Conservation (phyloP, 2,329 filamentous ascomycete species). For the Alternaria sp. region DNA sequence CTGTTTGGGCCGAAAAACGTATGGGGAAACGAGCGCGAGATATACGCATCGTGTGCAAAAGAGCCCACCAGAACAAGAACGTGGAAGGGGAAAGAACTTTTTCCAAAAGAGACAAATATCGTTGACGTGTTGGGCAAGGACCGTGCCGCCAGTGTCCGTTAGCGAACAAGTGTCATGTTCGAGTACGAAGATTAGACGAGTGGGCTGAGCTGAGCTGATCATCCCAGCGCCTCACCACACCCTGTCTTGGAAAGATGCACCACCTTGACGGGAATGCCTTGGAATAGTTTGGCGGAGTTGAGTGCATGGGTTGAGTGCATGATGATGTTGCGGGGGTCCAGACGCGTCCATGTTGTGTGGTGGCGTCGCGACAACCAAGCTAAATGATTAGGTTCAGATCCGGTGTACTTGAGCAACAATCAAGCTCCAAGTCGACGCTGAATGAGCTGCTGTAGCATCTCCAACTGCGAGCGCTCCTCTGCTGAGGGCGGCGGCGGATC, state of each 20-base stretch:
- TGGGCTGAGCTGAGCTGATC: conserved; percentile 16
- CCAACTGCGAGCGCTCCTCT: conserved; percentile 42
- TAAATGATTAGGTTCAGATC: conserved; percentile 28
- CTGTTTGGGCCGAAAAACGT: conserved; percentile 8
- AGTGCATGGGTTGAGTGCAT: conserved; percentile 20
- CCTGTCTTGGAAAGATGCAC: conserved; percentile 12
- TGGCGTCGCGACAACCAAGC: conserved; percentile 32
- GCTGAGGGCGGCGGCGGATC: conserved; percentile 36
- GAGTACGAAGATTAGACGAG: conserved; percentile 16
- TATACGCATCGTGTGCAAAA: conserved; percentile 18
- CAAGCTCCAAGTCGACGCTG: conserved; percentile 41
- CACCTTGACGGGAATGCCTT: conserved; percentile 8
- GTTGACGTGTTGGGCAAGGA: conserved; percentile 19
- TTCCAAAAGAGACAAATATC: conserved; percentile 7
- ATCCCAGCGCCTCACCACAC: conserved; percentile 13
- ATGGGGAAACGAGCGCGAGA: conserved; percentile 9
- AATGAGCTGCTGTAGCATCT: conserved; percentile 46
- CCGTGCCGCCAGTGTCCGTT: conserved; percentile 26
- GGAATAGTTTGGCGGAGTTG: conserved; percentile 5
- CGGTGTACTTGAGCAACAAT: conserved; percentile 25
- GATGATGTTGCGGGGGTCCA: conserved; percentile 27
- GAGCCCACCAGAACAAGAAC: conserved; percentile 2
- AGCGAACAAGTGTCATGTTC: conserved; percentile 28
- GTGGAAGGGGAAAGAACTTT: conserved; percentile 3
- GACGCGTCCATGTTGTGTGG: conserved; percentile 28